A percentile compares a stretch with the other conserved stretches of the same genome.
phyloP scores from a whole-genome alignment of 2,329 filamentous ascomycete genomes.

The Exophiala phaeomuriformis region DNA sequence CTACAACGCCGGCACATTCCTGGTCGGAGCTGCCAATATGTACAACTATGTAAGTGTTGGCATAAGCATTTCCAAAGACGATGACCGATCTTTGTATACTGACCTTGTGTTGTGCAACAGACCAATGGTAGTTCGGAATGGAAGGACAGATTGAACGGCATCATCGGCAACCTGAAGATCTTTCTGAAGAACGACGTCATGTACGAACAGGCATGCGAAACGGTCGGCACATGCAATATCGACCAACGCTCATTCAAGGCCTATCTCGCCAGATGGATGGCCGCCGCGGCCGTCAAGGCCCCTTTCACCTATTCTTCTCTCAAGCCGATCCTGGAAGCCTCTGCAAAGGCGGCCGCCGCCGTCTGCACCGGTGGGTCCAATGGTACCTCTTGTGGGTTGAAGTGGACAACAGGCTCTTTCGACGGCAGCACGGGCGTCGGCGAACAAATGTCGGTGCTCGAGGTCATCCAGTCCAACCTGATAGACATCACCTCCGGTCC shows the following conservation, averaged over 20 bases:
- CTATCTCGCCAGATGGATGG: slow-evolving; percentile 56
- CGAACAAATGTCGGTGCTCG: slow-evolving; percentile 40
- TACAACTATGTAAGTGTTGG: slow-evolving; percentile 44
- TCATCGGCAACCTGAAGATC: slow-evolving; percentile 49
- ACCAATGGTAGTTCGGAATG: slow-evolving; percentile 44
- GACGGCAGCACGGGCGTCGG: slow-evolving; percentile 36
- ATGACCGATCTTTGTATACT: too few relatives aligned
- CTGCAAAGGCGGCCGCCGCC: slow-evolving; percentile 48
- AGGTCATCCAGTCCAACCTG: slow-evolving; percentile 54
- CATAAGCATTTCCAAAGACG: too few relatives aligned
- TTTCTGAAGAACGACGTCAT: slow-evolving; percentile 50
- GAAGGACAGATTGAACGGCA: slow-evolving; percentile 44
- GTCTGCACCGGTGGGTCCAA: slow-evolving; percentile 46
- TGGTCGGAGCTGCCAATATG: slow-evolving; percentile 51
- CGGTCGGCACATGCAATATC: slow-evolving; percentile 49
- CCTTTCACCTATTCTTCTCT: slow-evolving; percentile 49
- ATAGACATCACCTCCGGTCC: slow-evolving; percentile 38
- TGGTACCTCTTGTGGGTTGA: slow-evolving; percentile 38
- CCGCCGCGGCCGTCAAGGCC: slow-evolving; percentile 50
- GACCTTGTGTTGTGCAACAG: slow-evolving; percentile 20
- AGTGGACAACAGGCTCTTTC: slow-evolving; percentile 35
- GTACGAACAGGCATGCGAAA: slow-evolving; percentile 55
- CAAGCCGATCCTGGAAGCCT: slow-evolving; percentile 46
- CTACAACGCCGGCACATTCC: slow-evolving; percentile 51
- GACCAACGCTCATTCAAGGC: slow-evolving; percentile 62